These are phyloP conservation scores for Aspergillus quadricinctus DNA, from an alignment of 2,329 filamentous ascomycete species.

Conservation along the genomic window DNA sequence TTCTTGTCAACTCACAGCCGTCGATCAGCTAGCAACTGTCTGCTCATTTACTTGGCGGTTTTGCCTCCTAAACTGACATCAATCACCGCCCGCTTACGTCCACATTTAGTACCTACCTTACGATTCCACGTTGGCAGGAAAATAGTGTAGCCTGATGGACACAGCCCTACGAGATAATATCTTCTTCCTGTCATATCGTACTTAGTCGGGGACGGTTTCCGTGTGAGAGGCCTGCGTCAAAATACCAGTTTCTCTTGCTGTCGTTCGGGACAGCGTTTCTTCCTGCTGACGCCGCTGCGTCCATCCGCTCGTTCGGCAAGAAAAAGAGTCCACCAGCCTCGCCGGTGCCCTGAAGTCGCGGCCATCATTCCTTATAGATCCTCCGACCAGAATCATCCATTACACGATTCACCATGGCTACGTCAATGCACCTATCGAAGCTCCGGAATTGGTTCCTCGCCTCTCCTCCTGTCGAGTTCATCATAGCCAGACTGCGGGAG, in stretches of 20 bases:
- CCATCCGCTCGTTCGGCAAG: neutral
- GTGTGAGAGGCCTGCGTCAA: neutral
- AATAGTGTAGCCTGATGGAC: conserved; percentile 29
- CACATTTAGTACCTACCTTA: conserved; percentile 6
- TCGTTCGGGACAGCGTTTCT: neutral
- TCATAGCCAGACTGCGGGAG: conserved; percentile 71
- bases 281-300: neutral
- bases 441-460: conserved; percentile 73
- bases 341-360: neutral
- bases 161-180: conserved; percentile 13
- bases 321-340: neutral
- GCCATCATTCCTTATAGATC: neutral
- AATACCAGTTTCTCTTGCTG: neutral
- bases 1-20: neutral
- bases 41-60: neutral
- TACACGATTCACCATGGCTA: conserved; percentile 30
- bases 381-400: conserved; percentile 1
- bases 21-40: neutral
- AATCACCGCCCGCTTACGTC: neutral
- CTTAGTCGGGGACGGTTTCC: neutral
- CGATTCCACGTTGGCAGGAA: neutral
- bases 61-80: neutral
- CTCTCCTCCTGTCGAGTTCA: conserved; percentile 89
- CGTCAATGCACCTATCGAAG: conserved; percentile 57
- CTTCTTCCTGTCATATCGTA: conserved; percentile 6